A percentile compares a stretch with the other conserved stretches of the same genome.
These are phyloP conservation scores for Elongisporangium senticosum DNA, from an alignment of 352 stramenopile species.

Conservation along the genomic window DNA sequence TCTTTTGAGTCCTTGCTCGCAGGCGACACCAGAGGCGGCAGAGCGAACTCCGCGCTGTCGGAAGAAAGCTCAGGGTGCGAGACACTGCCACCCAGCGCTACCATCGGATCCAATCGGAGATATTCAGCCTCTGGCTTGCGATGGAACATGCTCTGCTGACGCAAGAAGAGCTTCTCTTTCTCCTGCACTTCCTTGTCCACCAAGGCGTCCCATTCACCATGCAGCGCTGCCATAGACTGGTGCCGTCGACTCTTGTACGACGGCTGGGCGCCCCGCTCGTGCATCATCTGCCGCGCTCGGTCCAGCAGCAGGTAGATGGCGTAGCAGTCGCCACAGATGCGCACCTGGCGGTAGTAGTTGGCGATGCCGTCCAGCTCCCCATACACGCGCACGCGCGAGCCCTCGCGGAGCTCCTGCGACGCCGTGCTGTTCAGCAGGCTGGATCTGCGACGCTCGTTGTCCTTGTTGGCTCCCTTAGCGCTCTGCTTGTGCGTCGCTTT, in stretches of 20 bases:
- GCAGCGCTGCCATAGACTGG: slow-evolving; percentile 12
- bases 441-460: slow-evolving; percentile 9
- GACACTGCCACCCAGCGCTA: not conserved
- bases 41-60: not conserved
- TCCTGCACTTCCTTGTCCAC: slow-evolving; percentile 32
- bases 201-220: slow-evolving; percentile 39
- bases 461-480: not conserved
- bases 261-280: not conserved
- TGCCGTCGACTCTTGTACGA: not conserved
- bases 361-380: slow-evolving; percentile 51
- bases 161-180: slow-evolving; percentile 53
- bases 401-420: slow-evolving; percentile 44
- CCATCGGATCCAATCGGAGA: not conserved
- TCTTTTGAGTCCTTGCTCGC: not conserved
- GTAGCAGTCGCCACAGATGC: slow-evolving; percentile 83
- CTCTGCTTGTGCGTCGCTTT: not conserved
- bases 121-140: not conserved
- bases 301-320: slow-evolving; percentile 85
- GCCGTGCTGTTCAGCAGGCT: slow-evolving; percentile 45
- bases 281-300: slow-evolving; percentile 38
- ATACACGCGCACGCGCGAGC: slow-evolving; percentile 40
- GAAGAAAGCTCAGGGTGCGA: not conserved
- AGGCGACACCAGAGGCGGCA: not conserved
- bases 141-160: slow-evolving; percentile 2
- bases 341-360: slow-evolving; percentile 81